Evolutionary conservation across 1,284 basidiomycete genomes (phyloP).

Genomic region (Xanthoconium separans): DNA sequence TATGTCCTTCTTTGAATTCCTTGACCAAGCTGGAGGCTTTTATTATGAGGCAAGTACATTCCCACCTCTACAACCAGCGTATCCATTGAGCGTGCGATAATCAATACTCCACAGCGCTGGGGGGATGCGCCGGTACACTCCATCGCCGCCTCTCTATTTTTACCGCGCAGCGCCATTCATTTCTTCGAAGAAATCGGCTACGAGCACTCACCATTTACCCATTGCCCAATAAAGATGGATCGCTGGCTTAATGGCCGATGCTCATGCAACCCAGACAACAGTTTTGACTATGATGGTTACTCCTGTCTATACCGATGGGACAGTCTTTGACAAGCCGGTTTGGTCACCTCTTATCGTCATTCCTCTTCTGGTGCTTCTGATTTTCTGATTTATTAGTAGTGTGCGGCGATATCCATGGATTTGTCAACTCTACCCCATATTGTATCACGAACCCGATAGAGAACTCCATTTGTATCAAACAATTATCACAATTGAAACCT

Average conservation of each 20-base stretch:
- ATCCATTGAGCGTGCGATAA: not conserved
- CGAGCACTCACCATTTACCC: constrained; percentile 56
- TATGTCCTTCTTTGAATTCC: constrained; percentile 72
- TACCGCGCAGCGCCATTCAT: constrained; percentile 66
- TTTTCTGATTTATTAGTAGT: not conserved
- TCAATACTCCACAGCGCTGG: constrained; percentile 54
- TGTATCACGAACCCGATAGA: not conserved
- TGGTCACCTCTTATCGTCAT: not conserved
- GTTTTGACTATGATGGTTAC: constrained; percentile 44
- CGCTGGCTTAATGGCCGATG: constrained; percentile 45
- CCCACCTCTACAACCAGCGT: not conserved
- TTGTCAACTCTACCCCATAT: not conserved
- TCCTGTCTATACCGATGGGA: constrained; percentile 27
- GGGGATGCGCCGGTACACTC: constrained; percentile 88
- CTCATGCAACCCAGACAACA: constrained; percentile 44
- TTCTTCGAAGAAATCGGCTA: constrained; percentile 66
- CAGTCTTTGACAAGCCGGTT: not conserved
- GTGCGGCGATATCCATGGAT: not conserved
- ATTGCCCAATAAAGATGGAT: constrained; percentile 52
- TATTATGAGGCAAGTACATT: constrained; percentile 68
- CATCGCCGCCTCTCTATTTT: constrained; percentile 76
- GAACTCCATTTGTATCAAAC: not conserved
- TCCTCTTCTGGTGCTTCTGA: not conserved
- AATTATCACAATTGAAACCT: not conserved
- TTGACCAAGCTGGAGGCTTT: constrained; percentile 80